Evolutionary conservation across 1,284 basidiomycete genomes (phyloP).

Genomic region (Polyporus tsugae): DNA sequence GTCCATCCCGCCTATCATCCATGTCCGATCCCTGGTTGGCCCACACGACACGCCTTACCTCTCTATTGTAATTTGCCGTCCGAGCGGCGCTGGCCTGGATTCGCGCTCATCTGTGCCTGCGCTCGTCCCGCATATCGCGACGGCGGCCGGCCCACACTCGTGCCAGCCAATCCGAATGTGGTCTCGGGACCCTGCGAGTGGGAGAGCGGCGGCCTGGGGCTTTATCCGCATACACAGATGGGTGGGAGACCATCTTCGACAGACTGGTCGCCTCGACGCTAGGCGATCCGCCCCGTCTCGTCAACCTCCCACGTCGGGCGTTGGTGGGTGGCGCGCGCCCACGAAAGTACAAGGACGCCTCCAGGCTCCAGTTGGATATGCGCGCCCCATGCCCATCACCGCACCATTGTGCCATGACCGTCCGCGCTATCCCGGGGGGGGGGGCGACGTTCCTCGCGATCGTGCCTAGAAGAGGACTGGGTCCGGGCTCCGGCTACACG

Average conservation of each 20-base stretch:
- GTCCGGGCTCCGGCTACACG: not conserved
- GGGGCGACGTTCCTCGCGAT: not conserved
- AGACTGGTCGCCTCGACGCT: not conserved
- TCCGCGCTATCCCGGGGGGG: not conserved
- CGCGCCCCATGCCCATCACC: no score
- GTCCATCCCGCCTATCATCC: not conserved
- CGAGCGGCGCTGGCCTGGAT: not conserved
- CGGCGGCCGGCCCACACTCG: not conserved
- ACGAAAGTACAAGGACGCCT: not conserved
- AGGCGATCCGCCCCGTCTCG: not conserved
- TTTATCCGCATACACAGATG: not conserved
- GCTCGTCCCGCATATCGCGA: not conserved
- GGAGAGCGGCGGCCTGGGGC: not conserved
- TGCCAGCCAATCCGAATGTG: not conserved
- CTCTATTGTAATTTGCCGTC: not conserved
- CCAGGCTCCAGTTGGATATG: no score
- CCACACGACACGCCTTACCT: not conserved
- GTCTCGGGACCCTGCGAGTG: not conserved
- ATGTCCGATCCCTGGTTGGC: not conserved
- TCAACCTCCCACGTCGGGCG: not conserved
- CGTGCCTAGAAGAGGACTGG: not conserved
- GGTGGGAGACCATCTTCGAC: not conserved
- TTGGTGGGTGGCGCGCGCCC: not conserved
- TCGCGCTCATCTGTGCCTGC: conserved; percentile 4
- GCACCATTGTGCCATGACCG: not conserved